phyloP scores from a whole-genome alignment of 2,329 filamentous ascomycete genomes.

The Fulvia fulva region DNA sequence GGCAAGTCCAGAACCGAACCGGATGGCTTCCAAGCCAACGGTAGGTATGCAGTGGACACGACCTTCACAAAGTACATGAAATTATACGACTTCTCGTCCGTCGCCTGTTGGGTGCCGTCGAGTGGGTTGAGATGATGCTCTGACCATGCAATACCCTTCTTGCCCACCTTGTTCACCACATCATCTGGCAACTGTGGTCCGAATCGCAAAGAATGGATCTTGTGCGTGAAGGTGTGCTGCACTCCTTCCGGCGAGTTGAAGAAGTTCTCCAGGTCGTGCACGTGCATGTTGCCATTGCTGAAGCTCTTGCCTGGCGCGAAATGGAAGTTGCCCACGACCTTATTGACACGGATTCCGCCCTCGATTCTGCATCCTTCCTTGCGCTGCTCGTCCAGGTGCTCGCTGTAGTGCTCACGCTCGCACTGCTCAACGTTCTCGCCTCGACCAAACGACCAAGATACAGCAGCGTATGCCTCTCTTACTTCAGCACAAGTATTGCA shows the following conservation, averaged over 20 bases:
- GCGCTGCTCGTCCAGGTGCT: conserved; percentile 81
- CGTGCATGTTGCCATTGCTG: conserved; percentile 94
- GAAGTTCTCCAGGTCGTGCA: conserved; percentile 96
- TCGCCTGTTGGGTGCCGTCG: conserved; percentile 72
- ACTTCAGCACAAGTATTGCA: conserved; percentile 98
- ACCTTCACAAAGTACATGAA: conserved; percentile 99
- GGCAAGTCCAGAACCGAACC: conserved; percentile 34
- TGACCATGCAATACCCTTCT: conserved; percentile 63
- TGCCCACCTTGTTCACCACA: conserved; percentile 60
- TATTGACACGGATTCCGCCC: conserved; percentile 89
- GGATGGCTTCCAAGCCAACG: conserved; percentile 77
- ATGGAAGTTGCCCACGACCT: conserved; percentile 98
- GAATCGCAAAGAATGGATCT: conserved; percentile 84
- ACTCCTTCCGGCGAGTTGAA: conserved; percentile 56
- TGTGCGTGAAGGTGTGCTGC: conserved; percentile 84
- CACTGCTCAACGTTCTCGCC: conserved; percentile 95
- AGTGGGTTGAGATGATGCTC: conserved; percentile 91
- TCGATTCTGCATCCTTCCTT: conserved; percentile 93
- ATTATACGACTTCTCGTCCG: conserved; percentile 80
- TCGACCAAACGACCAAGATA: conserved; percentile 89
- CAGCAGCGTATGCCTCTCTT: conserved; percentile 82
- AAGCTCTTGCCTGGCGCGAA: conserved; percentile 94
- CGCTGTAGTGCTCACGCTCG: conserved; percentile 86
- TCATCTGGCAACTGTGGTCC: conserved; percentile 82
- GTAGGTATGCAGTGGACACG: conserved; percentile 90